Percentiles rank a stretch among this genome's conserved stretches.
phyloP scores from a whole-genome alignment of 2,329 filamentous ascomycete species.

The Calonectria multiphialidica region DNA sequence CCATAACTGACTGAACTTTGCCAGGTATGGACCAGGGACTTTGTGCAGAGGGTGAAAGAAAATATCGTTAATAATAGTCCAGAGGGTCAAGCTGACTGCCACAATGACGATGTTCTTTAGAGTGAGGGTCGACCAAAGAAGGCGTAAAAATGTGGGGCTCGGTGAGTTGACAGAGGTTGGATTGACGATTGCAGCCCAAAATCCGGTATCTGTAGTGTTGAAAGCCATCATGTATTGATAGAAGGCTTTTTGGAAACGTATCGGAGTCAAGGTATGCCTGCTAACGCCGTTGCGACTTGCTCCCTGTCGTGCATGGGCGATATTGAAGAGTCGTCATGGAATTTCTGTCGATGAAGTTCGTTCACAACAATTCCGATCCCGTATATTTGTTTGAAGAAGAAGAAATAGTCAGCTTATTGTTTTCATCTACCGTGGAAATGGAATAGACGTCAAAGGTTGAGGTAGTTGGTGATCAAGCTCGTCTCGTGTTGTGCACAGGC shows the following conservation, averaged over 20 bases:
- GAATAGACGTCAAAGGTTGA: background rate
- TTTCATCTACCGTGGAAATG: too few relatives aligned
- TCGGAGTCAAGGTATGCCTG: too few relatives aligned
- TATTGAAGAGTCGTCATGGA: too few relatives aligned
- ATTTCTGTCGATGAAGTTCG: too few relatives aligned
- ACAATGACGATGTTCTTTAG: background rate
- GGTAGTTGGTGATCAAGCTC: background rate
- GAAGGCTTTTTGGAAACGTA: too few relatives aligned
- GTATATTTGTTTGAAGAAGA: too few relatives aligned
- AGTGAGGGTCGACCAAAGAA: background rate
- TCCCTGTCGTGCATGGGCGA: too few relatives aligned
- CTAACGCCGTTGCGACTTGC: too few relatives aligned
- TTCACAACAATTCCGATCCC: too few relatives aligned
- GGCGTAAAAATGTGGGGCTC: background rate
- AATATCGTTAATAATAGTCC: background rate
- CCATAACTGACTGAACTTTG: constrained; percentile 8
- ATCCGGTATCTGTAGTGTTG: background rate
- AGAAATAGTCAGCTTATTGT: too few relatives aligned
- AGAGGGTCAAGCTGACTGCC: background rate
- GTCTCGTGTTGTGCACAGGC: background rate
- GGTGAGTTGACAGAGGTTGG: background rate
- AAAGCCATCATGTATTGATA: background rate
- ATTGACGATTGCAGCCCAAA: background rate
- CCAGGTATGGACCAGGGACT: constrained; percentile 11
- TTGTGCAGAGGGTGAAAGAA: constrained; percentile 19